These are phyloP conservation scores for Herpetomonas tarakana DNA, from an alignment of 208 protist species.

Conservation along the genomic window DNA sequence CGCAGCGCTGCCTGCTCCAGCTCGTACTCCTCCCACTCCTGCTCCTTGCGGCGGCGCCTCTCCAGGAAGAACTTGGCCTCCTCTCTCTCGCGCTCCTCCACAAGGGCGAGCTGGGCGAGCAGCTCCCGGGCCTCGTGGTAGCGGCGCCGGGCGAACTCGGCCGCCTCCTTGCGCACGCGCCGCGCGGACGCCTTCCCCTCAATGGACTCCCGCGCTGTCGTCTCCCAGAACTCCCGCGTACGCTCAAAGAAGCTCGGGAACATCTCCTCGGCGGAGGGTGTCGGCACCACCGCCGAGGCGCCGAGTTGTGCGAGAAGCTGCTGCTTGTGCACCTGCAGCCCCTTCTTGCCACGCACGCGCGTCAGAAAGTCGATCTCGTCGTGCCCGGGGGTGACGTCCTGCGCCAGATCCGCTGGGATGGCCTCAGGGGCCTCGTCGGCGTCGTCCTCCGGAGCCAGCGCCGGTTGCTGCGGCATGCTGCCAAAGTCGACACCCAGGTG, in stretches of 20 bases:
- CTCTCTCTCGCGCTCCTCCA: conserved; percentile 78
- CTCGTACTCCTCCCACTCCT: conserved; percentile 73
- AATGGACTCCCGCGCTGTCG: conserved; percentile 59
- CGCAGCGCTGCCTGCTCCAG: conserved; percentile 27
- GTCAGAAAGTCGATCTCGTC: conserved; percentile 43
- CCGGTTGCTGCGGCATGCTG: conserved; percentile 20
- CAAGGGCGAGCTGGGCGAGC: conserved; percentile 67
- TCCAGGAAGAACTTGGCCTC: conserved; percentile 77
- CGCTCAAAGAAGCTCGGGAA: conserved; percentile 56
- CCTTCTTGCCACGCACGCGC: conserved; percentile 67
- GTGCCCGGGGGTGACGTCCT: not conserved
- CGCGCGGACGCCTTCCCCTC: conserved; percentile 26
- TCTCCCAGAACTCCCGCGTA: conserved; percentile 63
- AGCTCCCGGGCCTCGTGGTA: conserved; percentile 70
- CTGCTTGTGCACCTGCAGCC: conserved; percentile 86
- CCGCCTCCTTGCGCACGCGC: conserved; percentile 32
- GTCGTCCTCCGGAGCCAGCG: conserved; percentile 41
- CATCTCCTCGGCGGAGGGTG: conserved; percentile 51
- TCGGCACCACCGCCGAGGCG: conserved; percentile 56
- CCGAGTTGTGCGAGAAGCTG: conserved; percentile 79
- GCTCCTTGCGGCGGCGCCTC: conserved; percentile 63
- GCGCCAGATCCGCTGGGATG: conserved; percentile 55
- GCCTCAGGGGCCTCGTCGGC: conserved; percentile 65
- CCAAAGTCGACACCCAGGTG: conserved; percentile 11
- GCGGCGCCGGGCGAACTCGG: conserved; percentile 49